These are phyloP conservation scores for Glonium stellatum DNA, from an alignment of 495 filamentous ascomycete genomes.

Conservation along the genomic window DNA sequence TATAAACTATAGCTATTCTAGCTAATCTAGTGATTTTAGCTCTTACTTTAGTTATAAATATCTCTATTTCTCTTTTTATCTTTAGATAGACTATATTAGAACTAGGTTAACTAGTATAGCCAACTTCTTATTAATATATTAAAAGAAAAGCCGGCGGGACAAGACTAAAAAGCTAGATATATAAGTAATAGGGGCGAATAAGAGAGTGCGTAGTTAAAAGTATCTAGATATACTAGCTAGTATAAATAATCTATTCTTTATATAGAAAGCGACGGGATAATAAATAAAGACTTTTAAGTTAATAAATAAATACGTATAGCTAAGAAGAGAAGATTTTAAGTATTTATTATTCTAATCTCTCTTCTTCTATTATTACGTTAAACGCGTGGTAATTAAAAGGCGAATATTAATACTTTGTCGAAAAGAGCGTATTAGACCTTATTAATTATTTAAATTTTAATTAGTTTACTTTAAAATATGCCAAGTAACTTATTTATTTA, in stretches of 20 bases:
- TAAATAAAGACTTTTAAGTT: not conserved
- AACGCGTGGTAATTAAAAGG: not conserved
- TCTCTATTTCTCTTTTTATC: too few species aligned
- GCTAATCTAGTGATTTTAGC: too few species aligned
- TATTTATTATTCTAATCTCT: not conserved
- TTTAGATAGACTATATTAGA: too few species aligned
- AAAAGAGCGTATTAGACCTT: not conserved
- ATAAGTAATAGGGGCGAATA: not conserved
- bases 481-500: not conserved
- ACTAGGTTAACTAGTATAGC: not conserved
- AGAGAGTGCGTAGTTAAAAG: not conserved
- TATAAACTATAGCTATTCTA: too few species aligned
- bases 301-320: not conserved
- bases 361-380: not conserved
- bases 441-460: not conserved
- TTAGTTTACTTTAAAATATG: not conserved
- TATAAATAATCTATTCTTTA: not conserved
- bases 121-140: not conserved
- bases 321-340: not conserved
- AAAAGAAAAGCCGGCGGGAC: not conserved
- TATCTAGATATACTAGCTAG: not conserved
- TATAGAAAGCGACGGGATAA: not conserved
- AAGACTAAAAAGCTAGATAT: not conserved
- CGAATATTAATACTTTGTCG: not conserved
- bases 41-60: too few species aligned